Evolutionary conservation across 2,329 filamentous ascomycete species (phyloP).

Genomic region (Phoma herbarum): DNA sequence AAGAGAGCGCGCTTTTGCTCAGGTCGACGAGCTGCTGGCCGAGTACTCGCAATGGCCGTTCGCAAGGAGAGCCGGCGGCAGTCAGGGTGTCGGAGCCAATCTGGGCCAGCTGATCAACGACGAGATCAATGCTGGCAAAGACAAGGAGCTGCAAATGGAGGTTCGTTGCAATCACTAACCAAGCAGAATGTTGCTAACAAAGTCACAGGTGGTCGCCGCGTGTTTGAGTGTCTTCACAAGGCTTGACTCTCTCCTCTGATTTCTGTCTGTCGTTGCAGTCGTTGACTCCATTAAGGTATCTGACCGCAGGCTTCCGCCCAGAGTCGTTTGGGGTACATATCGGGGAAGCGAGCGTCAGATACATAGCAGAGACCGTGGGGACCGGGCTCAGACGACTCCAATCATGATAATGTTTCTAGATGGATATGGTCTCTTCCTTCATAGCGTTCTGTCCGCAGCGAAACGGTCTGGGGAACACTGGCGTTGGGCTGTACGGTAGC

Average conservation of each 20-base stretch:
- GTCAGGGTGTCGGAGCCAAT: slow-evolving; percentile 89
- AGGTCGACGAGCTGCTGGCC: slow-evolving; percentile 93
- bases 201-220: slow-evolving; percentile 77
- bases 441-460: slow-evolving; percentile 44
- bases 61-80: slow-evolving; percentile 77
- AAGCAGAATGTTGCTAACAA: neutral
- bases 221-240: slow-evolving; percentile 97
- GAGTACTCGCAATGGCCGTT: slow-evolving; percentile 99
- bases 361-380: slow-evolving; percentile 9
- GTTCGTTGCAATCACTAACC: slow-evolving; percentile 61
- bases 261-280: slow-evolving; percentile 21
- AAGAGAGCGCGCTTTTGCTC: slow-evolving; percentile 91
- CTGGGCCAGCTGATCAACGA: slow-evolving; percentile 86
- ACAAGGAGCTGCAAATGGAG: slow-evolving; percentile 96
- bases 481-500: slow-evolving; percentile 35
- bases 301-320: neutral
- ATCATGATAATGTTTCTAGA: slow-evolving; percentile 16
- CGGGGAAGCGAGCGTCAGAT: neutral
- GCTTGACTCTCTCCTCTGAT: slow-evolving; percentile 90
- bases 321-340: neutral
- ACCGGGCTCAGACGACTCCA: neutral
- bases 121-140: slow-evolving; percentile 85
- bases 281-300: slow-evolving; percentile 11
- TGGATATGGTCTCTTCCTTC: slow-evolving; percentile 28
- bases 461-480: slow-evolving; percentile 32